Evolutionary conservation across 2,329 filamentous ascomycete species (phyloP).

Genomic region (Coleophoma crateriformis): DNA sequence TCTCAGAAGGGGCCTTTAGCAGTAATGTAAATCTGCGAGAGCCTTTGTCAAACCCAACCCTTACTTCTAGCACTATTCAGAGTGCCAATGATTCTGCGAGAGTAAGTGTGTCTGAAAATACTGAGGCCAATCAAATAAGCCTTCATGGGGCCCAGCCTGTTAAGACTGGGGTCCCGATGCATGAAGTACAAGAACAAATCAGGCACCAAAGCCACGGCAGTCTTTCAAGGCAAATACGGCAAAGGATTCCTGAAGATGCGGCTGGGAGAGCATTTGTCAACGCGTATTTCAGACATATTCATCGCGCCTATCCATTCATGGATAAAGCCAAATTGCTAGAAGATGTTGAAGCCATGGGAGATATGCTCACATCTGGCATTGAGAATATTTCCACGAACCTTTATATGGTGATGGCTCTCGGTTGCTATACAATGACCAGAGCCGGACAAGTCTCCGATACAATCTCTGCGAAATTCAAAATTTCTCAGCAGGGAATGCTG

Average conservation of each 20-base stretch:
- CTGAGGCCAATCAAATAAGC: neutral
- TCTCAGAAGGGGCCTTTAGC: too few species aligned
- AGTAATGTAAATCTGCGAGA: neutral
- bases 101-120: too few species aligned
- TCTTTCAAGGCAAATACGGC: neutral
- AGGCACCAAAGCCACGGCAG: too few species aligned
- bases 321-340: conserved; percentile 29
- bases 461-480: conserved; percentile 26
- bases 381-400: conserved; percentile 30
- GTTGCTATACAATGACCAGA: conserved; percentile 36
- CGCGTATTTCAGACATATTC: conserved; percentile 40
- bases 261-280: conserved; percentile 15
- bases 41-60: too few species aligned
- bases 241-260: conserved; percentile 1
- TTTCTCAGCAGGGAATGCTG: conserved; percentile 32
- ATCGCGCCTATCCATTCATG: conserved; percentile 39
- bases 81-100: too few species aligned
- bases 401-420: conserved; percentile 40
- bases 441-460: conserved; percentile 34
- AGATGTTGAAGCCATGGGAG: conserved; percentile 27
- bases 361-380: conserved; percentile 16
- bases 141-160: neutral
- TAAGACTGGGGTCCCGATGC: neutral
- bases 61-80: too few species aligned
- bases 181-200: neutral